Evolutionary conservation across 2,329 filamentous ascomycete genomes (phyloP).

Genomic region (Colletotrichum sidae): DNA sequence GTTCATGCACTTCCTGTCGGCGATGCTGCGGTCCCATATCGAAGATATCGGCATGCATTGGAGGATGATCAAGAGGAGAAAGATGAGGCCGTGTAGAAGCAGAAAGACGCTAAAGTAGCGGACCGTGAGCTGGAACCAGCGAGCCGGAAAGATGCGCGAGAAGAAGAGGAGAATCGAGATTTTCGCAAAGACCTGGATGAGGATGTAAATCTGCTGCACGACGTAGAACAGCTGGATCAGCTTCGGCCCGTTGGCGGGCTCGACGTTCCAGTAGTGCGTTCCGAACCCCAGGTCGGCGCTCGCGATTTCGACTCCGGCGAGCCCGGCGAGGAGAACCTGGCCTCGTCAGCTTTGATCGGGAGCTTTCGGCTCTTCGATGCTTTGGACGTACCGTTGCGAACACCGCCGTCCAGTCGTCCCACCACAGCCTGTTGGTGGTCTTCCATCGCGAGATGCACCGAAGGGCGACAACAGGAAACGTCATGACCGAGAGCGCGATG

Average conservation of each 20-base stretch:
- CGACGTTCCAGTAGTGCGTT: slow-evolving; percentile 42
- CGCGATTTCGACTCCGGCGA: slow-evolving; percentile 39
- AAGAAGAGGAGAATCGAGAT: slow-evolving; percentile 43
- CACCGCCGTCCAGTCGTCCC: slow-evolving; percentile 39
- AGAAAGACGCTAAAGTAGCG: slow-evolving; percentile 34
- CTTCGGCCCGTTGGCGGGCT: slow-evolving; percentile 26
- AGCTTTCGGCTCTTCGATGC: too few species aligned
- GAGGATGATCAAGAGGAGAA: slow-evolving; percentile 39
- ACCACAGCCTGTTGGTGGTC: slow-evolving; percentile 36
- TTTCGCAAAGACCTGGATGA: slow-evolving; percentile 42
- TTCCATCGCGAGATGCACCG: slow-evolving; percentile 38
- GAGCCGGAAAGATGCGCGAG: slow-evolving; percentile 39
- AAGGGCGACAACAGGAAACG: slow-evolving; percentile 35
- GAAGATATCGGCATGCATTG: slow-evolving; percentile 39
- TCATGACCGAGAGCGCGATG: slow-evolving; percentile 37
- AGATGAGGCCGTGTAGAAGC: slow-evolving; percentile 38
- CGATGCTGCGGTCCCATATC: slow-evolving; percentile 36
- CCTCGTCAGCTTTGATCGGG: not conserved
- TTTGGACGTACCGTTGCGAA: slow-evolving; percentile 28
- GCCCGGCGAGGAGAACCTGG: slow-evolving; percentile 34
- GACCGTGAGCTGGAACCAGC: slow-evolving; percentile 37
- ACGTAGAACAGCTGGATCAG: slow-evolving; percentile 39
- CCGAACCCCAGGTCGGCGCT: slow-evolving; percentile 41
- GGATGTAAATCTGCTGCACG: slow-evolving; percentile 41
- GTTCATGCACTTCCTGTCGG: slow-evolving; percentile 63